Percentiles rank a stretch among this genome's conserved stretches.
phyloP scores from a whole-genome alignment of 2,329 filamentous ascomycete genomes.

The Teratosphaeria gauchensis region DNA sequence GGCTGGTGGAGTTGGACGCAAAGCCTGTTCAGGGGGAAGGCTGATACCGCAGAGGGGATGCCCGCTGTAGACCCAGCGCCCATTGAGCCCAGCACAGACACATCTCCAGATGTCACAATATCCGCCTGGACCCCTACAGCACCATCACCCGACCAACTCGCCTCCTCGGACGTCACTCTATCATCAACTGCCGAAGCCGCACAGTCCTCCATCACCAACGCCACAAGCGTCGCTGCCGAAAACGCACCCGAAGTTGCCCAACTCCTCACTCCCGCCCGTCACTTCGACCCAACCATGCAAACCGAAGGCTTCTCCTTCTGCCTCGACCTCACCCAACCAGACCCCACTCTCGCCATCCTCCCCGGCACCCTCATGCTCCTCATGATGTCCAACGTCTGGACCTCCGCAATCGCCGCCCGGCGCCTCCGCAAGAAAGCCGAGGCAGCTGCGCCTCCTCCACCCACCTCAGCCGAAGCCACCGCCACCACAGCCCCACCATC shows the following conservation, averaged over 20 bases:
- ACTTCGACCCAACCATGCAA: slow-evolving; percentile 5
- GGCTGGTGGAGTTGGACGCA: no score
- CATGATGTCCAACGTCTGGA: slow-evolving; percentile 3
- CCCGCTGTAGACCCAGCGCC: neutral
- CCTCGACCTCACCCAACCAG: slow-evolving; percentile 5
- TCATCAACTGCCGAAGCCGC: neutral
- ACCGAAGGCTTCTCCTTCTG: slow-evolving; percentile 6
- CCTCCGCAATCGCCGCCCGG: neutral
- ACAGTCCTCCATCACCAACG: neutral
- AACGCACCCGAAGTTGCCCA: neutral
- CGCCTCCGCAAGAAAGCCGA: neutral
- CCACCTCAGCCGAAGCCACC: neutral
- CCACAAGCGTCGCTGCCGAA: neutral
- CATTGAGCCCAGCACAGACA: neutral
- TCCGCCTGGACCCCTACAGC: neutral
- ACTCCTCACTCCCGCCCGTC: neutral
- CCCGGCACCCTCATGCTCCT: slow-evolving; percentile 6
- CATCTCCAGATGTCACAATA: neutral
- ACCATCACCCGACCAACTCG: neutral
- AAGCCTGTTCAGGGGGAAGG: no score
- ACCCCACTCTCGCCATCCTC: slow-evolving; percentile 6
- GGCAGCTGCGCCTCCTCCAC: neutral
- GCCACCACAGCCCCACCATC: neutral
- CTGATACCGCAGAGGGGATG: no score
- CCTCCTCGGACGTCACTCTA: neutral